Conservation (phyloP, 2,329 filamentous ascomycete species). For the Talaromyces rugulosus region DNA sequence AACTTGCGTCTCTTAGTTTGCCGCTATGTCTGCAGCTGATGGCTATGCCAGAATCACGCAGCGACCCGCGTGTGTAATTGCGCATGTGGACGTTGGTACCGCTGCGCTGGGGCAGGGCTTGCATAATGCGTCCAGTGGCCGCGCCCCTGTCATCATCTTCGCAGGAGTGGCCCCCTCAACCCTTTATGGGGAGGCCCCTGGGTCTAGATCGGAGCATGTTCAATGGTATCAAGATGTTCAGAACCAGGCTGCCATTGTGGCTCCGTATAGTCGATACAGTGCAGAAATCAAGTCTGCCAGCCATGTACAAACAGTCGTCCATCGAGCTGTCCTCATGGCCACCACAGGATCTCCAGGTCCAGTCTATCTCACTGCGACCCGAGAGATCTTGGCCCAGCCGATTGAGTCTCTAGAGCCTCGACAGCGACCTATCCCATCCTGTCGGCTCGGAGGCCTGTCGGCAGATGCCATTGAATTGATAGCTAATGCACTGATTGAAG, state of each 20-base stretch:
- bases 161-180: conserved; percentile 72
- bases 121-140: conserved; percentile 69
- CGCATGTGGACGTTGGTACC: conserved; percentile 75
- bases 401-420: conserved; percentile 63
- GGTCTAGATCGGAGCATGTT: conserved; percentile 72
- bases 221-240: conserved; percentile 80
- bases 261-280: conserved; percentile 78
- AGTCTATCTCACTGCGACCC: conserved; percentile 70
- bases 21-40: conserved; percentile 17
- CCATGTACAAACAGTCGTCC: conserved; percentile 83
- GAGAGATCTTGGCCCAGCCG: conserved; percentile 79
- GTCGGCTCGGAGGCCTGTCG: conserved; percentile 60
- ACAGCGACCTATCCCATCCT: conserved; percentile 62
- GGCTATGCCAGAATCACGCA: conserved; percentile 16
- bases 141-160: conserved; percentile 70
- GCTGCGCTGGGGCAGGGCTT: conserved; percentile 72
- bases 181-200: conserved; percentile 67
- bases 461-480: conserved; percentile 39
- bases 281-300: conserved; percentile 75
- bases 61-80: conserved; percentile 54
- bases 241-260: conserved; percentile 71
- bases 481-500: conserved; percentile 35
- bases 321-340: conserved; percentile 75
- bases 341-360: conserved; percentile 70
- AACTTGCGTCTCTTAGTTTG: conserved; percentile 11